Conservation (phyloP, 2,329 filamentous ascomycete genomes). For the Penicillium sp. region DNA sequence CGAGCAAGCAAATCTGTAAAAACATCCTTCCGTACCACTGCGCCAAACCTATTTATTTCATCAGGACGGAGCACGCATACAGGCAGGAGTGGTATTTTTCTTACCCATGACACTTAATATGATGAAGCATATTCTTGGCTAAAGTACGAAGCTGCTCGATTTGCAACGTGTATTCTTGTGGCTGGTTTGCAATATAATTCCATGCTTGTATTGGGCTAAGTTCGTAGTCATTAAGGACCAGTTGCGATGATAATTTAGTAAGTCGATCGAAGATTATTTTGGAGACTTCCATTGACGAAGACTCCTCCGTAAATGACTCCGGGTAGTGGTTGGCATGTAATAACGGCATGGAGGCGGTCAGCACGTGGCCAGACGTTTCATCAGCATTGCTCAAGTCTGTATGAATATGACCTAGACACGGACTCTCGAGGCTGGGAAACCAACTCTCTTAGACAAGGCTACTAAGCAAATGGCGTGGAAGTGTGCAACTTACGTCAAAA, state of each 20-base stretch:
- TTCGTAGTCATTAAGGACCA: conserved; percentile 22
- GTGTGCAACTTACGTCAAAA: conserved; percentile 26
- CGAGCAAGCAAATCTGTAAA: too few relatives aligned
- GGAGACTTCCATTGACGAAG: conserved; percentile 11
- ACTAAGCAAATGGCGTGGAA: neutral
- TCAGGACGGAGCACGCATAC: neutral
- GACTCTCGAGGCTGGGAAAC: conserved; percentile 27
- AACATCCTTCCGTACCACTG: conserved; percentile 1
- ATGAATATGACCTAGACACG: conserved; percentile 31
- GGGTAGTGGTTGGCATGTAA: conserved; percentile 17
- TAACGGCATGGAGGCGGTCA: conserved; percentile 27
- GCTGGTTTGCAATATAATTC: conserved; percentile 25
- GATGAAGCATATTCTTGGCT: conserved; percentile 21
- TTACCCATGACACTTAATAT: conserved; percentile 32
- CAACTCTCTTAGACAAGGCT: neutral
- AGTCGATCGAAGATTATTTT: conserved; percentile 16
- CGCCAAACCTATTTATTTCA: neutral
- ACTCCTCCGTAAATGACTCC: conserved; percentile 11
- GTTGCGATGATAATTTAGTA: conserved; percentile 14
- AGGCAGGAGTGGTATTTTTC: conserved; percentile 1
- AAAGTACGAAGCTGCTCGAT: conserved; percentile 19
- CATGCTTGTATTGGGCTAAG: conserved; percentile 35
- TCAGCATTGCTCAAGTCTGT: conserved; percentile 15
- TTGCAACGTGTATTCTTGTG: conserved; percentile 20
- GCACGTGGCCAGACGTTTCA: conserved; percentile 23